phyloP scores from a whole-genome alignment of 2,329 filamentous ascomycete species.

The Talaromyces amestolkiae region DNA sequence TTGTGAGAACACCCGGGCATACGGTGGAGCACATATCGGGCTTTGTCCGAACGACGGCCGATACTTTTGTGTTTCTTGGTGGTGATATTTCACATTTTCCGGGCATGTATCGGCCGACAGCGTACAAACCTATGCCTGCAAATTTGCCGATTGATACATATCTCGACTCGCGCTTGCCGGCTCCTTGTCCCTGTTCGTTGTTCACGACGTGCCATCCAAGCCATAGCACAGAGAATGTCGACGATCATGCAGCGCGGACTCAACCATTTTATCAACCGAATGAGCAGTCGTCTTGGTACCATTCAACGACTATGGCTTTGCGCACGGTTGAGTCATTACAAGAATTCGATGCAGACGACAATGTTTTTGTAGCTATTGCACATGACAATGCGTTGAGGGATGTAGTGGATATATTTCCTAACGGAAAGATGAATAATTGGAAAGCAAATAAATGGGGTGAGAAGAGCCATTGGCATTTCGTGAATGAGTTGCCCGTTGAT shows the following conservation, averaged over 20 bases:
- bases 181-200: conserved; percentile 26
- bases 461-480: conserved; percentile 26
- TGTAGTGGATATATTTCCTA: conserved; percentile 26
- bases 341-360: conserved; percentile 28
- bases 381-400: conserved; percentile 30
- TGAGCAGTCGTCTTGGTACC: conserved; percentile 22
- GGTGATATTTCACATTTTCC: conserved; percentile 46
- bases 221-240: background rate
- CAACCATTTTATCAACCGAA: conserved; percentile 23
- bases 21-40: conserved; percentile 29
- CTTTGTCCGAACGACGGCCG: conserved; percentile 27
- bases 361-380: conserved; percentile 32
- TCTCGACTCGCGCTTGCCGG: conserved; percentile 21
- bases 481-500: conserved; percentile 25
- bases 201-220: conserved; percentile 27
- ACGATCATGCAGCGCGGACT: conserved; percentile 23
- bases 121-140: conserved; percentile 28
- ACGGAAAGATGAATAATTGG: conserved; percentile 31
- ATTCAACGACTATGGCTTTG: conserved; percentile 24
- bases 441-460: conserved; percentile 28
- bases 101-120: conserved; percentile 32
- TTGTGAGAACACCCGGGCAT: conserved; percentile 24
- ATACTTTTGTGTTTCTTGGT: conserved; percentile 45
- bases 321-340: conserved; percentile 29
- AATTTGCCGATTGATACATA: conserved; percentile 24